These are phyloP conservation scores for Drechslerella stenobrocha DNA, from an alignment of 2,329 filamentous ascomycete species.

Conservation along the genomic window DNA sequence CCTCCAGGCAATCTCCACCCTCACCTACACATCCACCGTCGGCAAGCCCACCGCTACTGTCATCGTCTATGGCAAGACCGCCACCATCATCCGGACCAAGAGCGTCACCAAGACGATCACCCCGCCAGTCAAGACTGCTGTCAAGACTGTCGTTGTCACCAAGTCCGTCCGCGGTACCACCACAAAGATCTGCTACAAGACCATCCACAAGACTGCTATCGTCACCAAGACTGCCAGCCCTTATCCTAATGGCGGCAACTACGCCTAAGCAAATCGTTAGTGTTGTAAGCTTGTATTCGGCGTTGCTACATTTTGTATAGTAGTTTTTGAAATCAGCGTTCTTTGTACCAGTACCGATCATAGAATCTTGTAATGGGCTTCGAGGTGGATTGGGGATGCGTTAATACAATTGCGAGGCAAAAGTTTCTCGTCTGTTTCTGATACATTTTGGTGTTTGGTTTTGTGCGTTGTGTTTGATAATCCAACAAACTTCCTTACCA, in stretches of 20 bases:
- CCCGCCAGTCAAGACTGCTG: not conserved
- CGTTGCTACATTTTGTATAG: too few relatives aligned
- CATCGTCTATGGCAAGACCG: slow-evolving; percentile 21
- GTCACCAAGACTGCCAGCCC: slow-evolving; percentile 10
- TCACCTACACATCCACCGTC: slow-evolving; percentile 15
- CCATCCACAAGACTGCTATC: slow-evolving; percentile 17
- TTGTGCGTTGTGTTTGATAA: slow-evolving; percentile 1
- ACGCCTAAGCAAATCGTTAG: too few relatives aligned
- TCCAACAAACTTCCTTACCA: too few relatives aligned
- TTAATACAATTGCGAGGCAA: not conserved
- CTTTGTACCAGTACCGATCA: too few relatives aligned
- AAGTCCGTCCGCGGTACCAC: slow-evolving; percentile 13
- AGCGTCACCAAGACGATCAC: slow-evolving; percentile 19
- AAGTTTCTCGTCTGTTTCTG: not conserved
- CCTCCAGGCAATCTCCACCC: slow-evolving; percentile 23
- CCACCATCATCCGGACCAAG: slow-evolving; percentile 19
- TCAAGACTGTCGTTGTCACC: not conserved
- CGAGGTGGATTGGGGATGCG: not conserved
- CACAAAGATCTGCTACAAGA: slow-evolving; percentile 12
- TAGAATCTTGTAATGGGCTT: slow-evolving; percentile 8
- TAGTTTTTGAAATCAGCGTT: too few relatives aligned
- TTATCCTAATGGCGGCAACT: slow-evolving; percentile 24
- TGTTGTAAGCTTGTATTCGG: too few relatives aligned
- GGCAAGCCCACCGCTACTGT: slow-evolving; percentile 6
- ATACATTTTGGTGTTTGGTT: not conserved